Evolutionary conservation across 192 early-diverging fungal genomes (phyloP).

Genomic region (Podila minutissima): DNA sequence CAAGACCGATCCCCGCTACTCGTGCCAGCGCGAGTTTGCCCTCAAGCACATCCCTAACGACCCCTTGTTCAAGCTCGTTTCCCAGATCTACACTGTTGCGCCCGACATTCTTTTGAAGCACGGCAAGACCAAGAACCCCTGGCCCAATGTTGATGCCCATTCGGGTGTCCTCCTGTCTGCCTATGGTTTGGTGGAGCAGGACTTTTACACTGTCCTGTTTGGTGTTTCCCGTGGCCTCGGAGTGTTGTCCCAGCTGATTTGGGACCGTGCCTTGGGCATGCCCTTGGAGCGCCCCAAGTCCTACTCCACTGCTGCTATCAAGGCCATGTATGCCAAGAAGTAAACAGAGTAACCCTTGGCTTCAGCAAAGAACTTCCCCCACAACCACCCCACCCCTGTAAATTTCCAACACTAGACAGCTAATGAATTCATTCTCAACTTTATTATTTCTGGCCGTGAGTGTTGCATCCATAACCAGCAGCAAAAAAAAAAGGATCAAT

Average conservation of each 20-base stretch:
- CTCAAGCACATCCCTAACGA: conserved; percentile 97
- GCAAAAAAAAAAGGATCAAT: too few species aligned
- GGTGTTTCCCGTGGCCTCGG: conserved; percentile 98
- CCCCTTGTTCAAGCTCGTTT: conserved; percentile 95
- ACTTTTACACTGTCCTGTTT: conserved; percentile 99
- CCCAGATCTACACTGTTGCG: conserved; percentile 95
- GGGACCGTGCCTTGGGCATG: conserved; percentile 97
- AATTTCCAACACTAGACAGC: too few species aligned
- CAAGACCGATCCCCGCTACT: conserved; percentile 95
- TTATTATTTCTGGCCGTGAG: too few species aligned
- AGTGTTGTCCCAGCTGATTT: conserved; percentile 94
- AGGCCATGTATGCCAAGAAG: conserved; percentile 81
- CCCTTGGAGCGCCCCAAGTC: conserved; percentile 94
- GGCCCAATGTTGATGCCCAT: conserved; percentile 99
- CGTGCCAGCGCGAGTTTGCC: conserved; percentile 98
- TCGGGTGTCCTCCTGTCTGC: conserved; percentile 96
- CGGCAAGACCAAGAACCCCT: conserved; percentile 99
- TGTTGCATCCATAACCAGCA: too few species aligned
- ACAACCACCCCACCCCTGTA: too few species aligned
- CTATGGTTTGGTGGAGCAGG: conserved; percentile 96
- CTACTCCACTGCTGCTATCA: conserved; percentile 85
- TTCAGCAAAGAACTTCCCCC: background rate
- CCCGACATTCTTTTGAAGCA: conserved; percentile 97
- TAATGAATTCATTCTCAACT: too few species aligned
- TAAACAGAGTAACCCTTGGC: conserved; percentile 9